These are phyloP conservation scores for Calocybe gangraenosa DNA, from an alignment of 768 basidiomycete species.

Conservation along the genomic window DNA sequence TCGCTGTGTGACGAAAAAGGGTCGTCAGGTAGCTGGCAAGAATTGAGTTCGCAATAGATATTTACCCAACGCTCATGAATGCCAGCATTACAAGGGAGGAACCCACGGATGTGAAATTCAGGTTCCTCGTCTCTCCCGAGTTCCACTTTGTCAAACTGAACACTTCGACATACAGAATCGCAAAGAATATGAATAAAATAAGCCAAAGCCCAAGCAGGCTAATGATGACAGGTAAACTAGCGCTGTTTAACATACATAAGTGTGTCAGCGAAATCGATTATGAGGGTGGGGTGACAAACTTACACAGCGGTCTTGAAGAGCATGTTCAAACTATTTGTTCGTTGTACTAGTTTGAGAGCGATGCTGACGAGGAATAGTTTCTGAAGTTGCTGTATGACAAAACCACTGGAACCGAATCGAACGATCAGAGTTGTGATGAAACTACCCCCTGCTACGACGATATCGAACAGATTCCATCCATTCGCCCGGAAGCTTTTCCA, in stretches of 20 bases:
- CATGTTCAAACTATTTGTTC: constrained; percentile 84
- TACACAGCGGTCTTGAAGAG: constrained; percentile 96
- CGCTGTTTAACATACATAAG: constrained; percentile 35
- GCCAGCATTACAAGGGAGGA: constrained; percentile 84
- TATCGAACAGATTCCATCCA: constrained; percentile 93
- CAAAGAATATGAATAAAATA: constrained; percentile 87
- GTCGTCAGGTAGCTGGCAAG: constrained; percentile 6
- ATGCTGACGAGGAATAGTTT: constrained; percentile 92
- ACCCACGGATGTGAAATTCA: constrained; percentile 79
- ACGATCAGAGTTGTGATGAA: constrained; percentile 80
- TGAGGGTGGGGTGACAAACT: constrained; percentile 26
- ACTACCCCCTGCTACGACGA: constrained; percentile 75
- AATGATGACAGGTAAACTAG: constrained; percentile 81
- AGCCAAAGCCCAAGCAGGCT: constrained; percentile 87
- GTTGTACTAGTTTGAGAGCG: constrained; percentile 90
- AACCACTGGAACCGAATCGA: constrained; percentile 46
- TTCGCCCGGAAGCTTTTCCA: constrained; percentile 81
- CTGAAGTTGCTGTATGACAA: constrained; percentile 63
- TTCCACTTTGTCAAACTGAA: constrained; percentile 90
- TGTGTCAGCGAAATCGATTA: constrained; percentile 4
- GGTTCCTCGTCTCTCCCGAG: constrained; percentile 57
- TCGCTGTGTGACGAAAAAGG: constrained; percentile 49
- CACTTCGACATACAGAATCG: constrained; percentile 83
- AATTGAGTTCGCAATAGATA: constrained; percentile 7
- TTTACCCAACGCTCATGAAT: constrained; percentile 91